Percentiles rank a stretch among this genome's conserved stretches.
Conservation (phyloP, 805 yeast species). For the Wickerhamomyces subpelliculosus region DNA sequence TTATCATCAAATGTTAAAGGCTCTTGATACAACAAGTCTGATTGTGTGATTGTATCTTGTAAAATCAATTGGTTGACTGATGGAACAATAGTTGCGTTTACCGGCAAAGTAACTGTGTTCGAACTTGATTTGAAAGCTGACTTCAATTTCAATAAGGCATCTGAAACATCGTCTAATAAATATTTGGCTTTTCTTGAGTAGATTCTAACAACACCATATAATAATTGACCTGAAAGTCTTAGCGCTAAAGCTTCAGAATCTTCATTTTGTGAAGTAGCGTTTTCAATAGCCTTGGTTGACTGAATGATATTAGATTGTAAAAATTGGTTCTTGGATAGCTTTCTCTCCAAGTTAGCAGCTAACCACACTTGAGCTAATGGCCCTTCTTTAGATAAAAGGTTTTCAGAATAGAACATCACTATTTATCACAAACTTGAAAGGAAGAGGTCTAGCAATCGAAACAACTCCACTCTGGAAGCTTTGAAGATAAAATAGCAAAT, state of each 20-base stretch:
- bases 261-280: constrained; percentile 27
- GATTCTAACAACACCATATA: constrained; percentile 81
- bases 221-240: constrained; percentile 76
- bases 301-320: constrained; percentile 64
- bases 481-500: too few species aligned
- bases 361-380: constrained; percentile 90
- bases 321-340: constrained; percentile 64
- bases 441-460: too few species aligned
- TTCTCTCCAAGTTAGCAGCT: constrained; percentile 82
- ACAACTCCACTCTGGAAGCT: too few species aligned
- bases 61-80: constrained; percentile 55
- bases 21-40: constrained; percentile 64
- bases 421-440: too few species aligned
- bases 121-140: constrained; percentile 47
- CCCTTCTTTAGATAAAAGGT: constrained; percentile 59
- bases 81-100: constrained; percentile 52
- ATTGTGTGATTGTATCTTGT: constrained; percentile 72
- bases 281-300: constrained; percentile 59
- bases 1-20: constrained; percentile 34
- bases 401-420: constrained; percentile 44
- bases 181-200: constrained; percentile 82
- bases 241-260: constrained; percentile 59
- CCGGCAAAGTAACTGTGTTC: constrained; percentile 48
- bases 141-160: constrained; percentile 64
- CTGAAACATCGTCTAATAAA: constrained; percentile 75